Base-by-base conservation (phyloP, 2,329 filamentous ascomycete species). In the Colletotrichum truncatum region DNA sequence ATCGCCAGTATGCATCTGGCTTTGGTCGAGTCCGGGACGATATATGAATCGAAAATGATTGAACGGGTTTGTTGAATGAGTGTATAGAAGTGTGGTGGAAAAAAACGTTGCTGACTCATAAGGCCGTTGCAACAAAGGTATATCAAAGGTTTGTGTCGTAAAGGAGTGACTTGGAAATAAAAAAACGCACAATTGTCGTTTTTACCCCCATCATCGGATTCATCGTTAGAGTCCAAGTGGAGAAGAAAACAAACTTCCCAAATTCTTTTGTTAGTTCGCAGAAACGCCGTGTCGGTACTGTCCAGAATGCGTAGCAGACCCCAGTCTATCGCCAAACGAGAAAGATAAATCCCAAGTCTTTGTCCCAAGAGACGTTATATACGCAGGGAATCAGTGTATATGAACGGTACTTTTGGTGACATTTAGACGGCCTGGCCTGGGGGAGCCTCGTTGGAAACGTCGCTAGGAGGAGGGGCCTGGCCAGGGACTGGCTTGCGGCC, bases 401-500 rank as follows among this genome's bases (percentile, higher is more conserved):
- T 51, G 16, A 49, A 45, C 57, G 34, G 30, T 56, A 18, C 30
- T 49, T 54, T 49, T 46, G 41, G 32, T 14, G 21, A 9, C 49
- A 26, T n/a, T 54, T 43, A 65, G 12, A 60, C 62, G 32, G 57
- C 63, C 39, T 66, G 63, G 38, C 85, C 84, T 5, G 85, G 84
- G 39, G 53, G 38, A 18, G 39, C 39, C 23, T 18, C n/a, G 11
- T n/a, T 60, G 18, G 34, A 59, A 18, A 65, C 62, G n/a, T 48
- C 25, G 45, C 26, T 48, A 16, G n/a, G 45, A 23, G 45, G 45
- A n/a, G 16, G 46, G 34, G 63, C 63, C 25, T 66, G 63, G 34
- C 84, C 84, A 6, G 85, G 84, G 39, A 89, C 82, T 25, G 86
- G 85, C 74, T 89, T 88, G 59, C 85, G 82, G 69, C 76, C 80